Conservation (phyloP, 2,329 filamentous ascomycete genomes). For the Curvularia lunata region DNA sequence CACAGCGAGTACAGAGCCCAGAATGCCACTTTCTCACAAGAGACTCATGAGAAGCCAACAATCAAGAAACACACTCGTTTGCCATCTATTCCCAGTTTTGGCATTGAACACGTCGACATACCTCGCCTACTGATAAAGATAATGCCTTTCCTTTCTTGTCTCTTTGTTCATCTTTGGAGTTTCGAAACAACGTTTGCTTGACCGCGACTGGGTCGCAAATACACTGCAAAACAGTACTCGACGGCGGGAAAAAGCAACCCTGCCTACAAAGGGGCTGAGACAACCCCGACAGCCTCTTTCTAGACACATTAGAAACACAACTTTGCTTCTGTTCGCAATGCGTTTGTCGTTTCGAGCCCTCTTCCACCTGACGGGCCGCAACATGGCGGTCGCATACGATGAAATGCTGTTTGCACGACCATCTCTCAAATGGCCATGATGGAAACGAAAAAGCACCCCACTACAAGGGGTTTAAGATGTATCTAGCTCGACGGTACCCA, state of each 20-base stretch:
- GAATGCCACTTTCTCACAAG: background rate
- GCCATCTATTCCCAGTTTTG: background rate
- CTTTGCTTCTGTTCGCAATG: background rate
- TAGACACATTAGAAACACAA: slow-evolving; percentile 1
- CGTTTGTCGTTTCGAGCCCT: background rate
- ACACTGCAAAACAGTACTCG: background rate
- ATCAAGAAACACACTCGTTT: background rate
- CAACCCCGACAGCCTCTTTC: background rate
- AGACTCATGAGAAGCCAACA: background rate
- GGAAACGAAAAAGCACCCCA: background rate
- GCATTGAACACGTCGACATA: background rate
- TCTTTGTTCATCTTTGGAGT: background rate
- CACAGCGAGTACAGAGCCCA: background rate
- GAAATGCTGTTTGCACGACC: background rate
- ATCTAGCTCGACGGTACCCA: background rate
- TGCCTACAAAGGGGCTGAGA: background rate
- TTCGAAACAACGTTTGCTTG: background rate
- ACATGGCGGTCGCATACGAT: background rate
- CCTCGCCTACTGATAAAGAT: background rate
- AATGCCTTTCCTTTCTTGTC: background rate
- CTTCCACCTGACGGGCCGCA: background rate
- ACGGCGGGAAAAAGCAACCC: background rate
- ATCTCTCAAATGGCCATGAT: background rate
- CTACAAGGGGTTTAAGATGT: background rate
- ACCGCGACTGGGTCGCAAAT: background rate